phyloP scores from a whole-genome alignment of 495 filamentous ascomycete species.

The Daldinia grandis region DNA sequence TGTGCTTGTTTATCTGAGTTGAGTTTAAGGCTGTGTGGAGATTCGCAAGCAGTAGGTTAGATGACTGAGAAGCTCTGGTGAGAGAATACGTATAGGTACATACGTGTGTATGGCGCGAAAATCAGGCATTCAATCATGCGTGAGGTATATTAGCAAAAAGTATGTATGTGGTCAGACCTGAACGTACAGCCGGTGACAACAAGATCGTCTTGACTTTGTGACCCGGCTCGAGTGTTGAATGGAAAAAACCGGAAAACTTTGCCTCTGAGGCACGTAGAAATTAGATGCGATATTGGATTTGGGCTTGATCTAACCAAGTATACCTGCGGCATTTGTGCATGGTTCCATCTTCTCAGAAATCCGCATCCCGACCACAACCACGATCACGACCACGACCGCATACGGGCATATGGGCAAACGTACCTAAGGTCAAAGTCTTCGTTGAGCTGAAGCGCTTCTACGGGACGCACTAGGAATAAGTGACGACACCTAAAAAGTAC shows the following conservation, averaged over 20 bases:
- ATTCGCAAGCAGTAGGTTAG: background rate
- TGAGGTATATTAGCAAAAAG: background rate
- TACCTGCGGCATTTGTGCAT: conserved; percentile 9
- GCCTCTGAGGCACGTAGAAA: background rate
- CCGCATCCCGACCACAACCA: background rate
- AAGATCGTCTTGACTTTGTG: background rate
- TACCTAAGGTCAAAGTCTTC: background rate
- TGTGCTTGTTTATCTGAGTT: background rate
- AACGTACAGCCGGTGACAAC: background rate
- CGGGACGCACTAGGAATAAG: background rate
- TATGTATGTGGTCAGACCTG: conserved; percentile 1
- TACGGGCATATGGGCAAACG: background rate
- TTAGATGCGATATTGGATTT: background rate
- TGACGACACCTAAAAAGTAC: conserved; percentile 25
- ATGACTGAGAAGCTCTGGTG: background rate
- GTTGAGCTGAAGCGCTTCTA: background rate
- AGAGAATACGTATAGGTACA: background rate
- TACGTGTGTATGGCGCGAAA: conserved; percentile 4
- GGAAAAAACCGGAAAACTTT: background rate
- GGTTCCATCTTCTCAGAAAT: background rate
- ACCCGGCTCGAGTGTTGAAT: background rate
- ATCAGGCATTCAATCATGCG: conserved; percentile 6
- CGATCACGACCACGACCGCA: too few relatives aligned
- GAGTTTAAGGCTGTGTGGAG: background rate
- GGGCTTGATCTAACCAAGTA: conserved; percentile 5